These are phyloP conservation scores for Zychaea mexicana DNA, from an alignment of 371 early-diverging fungal genomes.

Conservation along the genomic window DNA sequence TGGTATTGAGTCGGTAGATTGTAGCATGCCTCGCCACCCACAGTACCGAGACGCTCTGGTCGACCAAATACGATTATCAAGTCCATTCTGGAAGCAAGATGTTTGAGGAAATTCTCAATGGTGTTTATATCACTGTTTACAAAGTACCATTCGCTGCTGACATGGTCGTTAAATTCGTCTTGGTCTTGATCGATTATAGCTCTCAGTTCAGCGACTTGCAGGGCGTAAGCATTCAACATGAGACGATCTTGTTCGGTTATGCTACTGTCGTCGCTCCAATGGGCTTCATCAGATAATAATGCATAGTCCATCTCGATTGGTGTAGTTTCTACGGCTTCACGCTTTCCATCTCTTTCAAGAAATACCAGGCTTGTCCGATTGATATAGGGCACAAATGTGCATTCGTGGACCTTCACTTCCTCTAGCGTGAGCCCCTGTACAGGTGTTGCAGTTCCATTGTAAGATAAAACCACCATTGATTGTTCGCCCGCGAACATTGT, in stretches of 20 bases:
- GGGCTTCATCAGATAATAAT: background rate
- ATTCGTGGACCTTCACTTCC: constrained; percentile 7
- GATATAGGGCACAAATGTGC: constrained; percentile 7
- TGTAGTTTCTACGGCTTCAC: background rate
- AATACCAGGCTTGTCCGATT: constrained; percentile 5
- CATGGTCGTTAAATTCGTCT: background rate
- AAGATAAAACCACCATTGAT: constrained; percentile 3
- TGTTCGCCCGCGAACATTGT: constrained; percentile 9
- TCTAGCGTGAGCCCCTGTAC: background rate
- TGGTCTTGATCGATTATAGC: background rate
- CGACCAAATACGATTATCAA: background rate
- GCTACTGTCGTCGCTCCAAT: background rate
- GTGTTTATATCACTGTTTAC: background rate
- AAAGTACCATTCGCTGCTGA: background rate
- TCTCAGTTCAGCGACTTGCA: constrained; percentile 9
- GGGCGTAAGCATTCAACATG: constrained; percentile 11
- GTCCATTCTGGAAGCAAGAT: background rate
- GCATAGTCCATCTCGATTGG: constrained; percentile 10
- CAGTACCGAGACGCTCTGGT: background rate
- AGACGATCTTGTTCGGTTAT: background rate
- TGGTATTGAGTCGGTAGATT: background rate
- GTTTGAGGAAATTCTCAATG: background rate
- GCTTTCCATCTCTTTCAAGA: background rate
- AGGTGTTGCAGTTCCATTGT: background rate
- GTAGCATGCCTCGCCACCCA: background rate